phyloP scores from a whole-genome alignment of 345 rosid genomes.

The Eutrema heterophyllum region DNA sequence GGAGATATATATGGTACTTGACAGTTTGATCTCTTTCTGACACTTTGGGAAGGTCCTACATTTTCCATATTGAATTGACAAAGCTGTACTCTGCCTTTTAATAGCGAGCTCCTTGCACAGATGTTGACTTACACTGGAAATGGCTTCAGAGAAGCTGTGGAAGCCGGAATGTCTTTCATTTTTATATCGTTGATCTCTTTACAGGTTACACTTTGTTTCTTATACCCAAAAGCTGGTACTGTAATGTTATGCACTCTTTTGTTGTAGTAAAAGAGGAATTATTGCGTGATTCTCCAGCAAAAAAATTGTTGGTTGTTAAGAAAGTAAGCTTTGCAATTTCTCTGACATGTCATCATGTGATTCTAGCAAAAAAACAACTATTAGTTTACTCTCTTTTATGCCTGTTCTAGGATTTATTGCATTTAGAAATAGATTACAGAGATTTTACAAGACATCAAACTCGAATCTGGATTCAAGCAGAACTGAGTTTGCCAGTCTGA shows the following conservation, averaged over 20 bases:
- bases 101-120: neutral
- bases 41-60: neutral
- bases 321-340: neutral
- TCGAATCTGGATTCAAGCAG: neutral
- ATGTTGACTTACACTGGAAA: neutral
- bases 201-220: neutral
- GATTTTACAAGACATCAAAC: neutral
- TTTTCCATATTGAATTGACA: neutral
- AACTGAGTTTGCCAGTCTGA: conserved; percentile 35
- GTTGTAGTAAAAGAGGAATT: neutral
- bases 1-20: conserved; percentile 47
- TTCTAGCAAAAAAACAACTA: neutral
- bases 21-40: conserved; percentile 29
- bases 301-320: neutral
- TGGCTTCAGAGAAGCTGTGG: neutral
- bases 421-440: neutral
- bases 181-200: neutral
- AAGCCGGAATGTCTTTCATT: neutral
- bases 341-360: neutral
- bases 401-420: neutral
- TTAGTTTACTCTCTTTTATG: neutral
- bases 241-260: neutral
- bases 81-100: conserved; percentile 1
- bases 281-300: neutral
- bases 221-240: neutral